phyloP scores from a whole-genome alignment of 73 alveolate genomes.

The Tetrahymena malaccensis region DNA sequence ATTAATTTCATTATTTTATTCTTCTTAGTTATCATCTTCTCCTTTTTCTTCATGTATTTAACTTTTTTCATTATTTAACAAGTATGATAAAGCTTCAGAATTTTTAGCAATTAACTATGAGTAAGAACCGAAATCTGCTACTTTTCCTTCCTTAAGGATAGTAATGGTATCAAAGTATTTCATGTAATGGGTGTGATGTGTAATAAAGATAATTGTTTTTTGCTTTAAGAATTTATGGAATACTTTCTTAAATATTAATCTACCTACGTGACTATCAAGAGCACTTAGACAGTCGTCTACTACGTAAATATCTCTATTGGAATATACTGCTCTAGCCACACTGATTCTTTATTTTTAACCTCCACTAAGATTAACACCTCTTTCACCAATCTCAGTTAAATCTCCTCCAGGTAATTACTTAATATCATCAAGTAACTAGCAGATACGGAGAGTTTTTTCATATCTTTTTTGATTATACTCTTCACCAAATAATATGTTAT shows the following conservation, averaged over 20 bases:
- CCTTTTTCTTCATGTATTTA: neutral
- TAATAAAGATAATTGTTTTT: slow-evolving; percentile 81
- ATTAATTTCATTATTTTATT: neutral
- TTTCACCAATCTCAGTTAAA: slow-evolving; percentile 91
- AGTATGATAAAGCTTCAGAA: neutral
- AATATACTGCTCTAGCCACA: slow-evolving; percentile 90
- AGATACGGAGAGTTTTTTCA: neutral
- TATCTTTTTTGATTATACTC: neutral
- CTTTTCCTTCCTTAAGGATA: slow-evolving; percentile 68
- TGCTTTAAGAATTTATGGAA: slow-evolving; percentile 56
- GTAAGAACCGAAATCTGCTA: slow-evolving; percentile 42
- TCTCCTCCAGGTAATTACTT: slow-evolving; percentile 83
- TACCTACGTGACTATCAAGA: slow-evolving; percentile 85
- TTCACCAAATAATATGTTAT: neutral
- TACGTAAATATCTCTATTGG: slow-evolving; percentile 69
- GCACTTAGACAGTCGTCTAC: slow-evolving; percentile 95
- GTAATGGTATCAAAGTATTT: slow-evolving; percentile 67
- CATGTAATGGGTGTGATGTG: slow-evolving; percentile 81
- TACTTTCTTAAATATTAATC: slow-evolving; percentile 67
- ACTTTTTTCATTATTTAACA: neutral
- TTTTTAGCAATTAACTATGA: neutral
- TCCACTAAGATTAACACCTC: slow-evolving; percentile 91
- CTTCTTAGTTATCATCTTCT: neutral
- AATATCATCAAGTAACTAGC: slow-evolving; percentile 60
- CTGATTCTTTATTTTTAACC: slow-evolving; percentile 94